Base-by-base conservation (phyloP, 495 filamentous ascomycete genomes). In the Talaromyces adpressus region DNA sequence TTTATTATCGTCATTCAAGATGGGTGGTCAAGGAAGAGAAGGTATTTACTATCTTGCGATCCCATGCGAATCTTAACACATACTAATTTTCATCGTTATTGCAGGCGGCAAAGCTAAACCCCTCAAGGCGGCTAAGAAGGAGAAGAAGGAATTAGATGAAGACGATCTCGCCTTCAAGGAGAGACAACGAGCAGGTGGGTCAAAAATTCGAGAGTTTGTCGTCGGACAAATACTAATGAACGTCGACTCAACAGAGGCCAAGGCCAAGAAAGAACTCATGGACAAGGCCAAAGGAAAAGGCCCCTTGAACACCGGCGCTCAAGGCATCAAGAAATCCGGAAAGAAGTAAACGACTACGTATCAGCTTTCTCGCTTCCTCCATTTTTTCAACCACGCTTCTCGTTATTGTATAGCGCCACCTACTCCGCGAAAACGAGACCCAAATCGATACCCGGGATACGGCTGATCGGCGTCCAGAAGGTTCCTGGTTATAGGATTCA, bases 321-420 rank as follows among this genome's bases (percentile, higher is more conserved):
- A 93, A 78, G 90, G 90, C 57, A 94, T 94, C 79, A 94, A 93
- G 86, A 93, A 91, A 81, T 91, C 87, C 32, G 90, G 90, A 71
- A 93, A 94, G 88, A 92, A 92, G 82, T 91, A 83, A 79, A 62
- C 25, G 49, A 53, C 25, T 11, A 4, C 27, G 27, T 27, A 8
- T 9, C 45, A 20, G 16, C 22, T 22, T 34, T 16, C 45, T 11
- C 36, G 23, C 12, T 18, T 30, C 25, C 9, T 25, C 29, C 8
- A 12, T 32, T 12, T 18, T 20, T 49, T 34, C 29, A 22, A 22
- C 32, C 14, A 45, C 25, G 27, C 0, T 20, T 11, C n/a, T 52
- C 60, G 45, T 52, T 18, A 22, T 20, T 4, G 3, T 20, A 56
- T n/a, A 56, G 22, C 52, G 27, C 6, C 8, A n/a, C 14, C 4